These are phyloP conservation scores for Russula emetica DNA, from an alignment of 768 basidiomycete genomes.

Conservation along the genomic window DNA sequence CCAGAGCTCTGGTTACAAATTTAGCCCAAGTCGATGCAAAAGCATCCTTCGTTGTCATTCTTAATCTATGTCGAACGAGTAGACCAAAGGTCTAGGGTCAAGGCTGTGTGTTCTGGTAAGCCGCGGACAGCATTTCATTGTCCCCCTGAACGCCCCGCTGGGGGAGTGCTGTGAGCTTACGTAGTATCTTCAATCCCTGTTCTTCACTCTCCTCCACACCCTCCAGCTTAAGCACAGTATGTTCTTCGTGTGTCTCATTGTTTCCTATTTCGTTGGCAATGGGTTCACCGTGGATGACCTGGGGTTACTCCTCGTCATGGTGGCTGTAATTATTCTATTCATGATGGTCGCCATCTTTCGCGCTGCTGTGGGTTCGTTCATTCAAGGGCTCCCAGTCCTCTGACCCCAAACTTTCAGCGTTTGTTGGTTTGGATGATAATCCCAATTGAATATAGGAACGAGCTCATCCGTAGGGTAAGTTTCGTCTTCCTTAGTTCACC, in stretches of 20 bases:
- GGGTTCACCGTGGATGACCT: conserved; percentile 4
- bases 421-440: neutral
- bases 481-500: neutral
- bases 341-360: neutral
- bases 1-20: neutral
- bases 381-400: neutral
- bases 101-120: conserved; percentile 3
- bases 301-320: neutral
- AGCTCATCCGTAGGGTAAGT: neutral
- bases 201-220: neutral
- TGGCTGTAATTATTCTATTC: neutral
- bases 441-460: neutral
- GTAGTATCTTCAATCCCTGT: neutral
- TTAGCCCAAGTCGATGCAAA: neutral
- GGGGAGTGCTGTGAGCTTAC: too few relatives aligned
- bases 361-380: neutral
- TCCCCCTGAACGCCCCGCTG: too few relatives aligned
- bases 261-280: neutral
- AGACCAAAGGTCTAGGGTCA: neutral
- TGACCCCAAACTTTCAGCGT: neutral
- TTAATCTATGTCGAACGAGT: neutral
- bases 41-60: neutral
- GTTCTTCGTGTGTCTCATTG: neutral
- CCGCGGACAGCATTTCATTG: neutral
- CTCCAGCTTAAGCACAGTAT: neutral